Base-by-base conservation (phyloP, 2,329 filamentous ascomycete species). In the Daldinia sp. region DNA sequence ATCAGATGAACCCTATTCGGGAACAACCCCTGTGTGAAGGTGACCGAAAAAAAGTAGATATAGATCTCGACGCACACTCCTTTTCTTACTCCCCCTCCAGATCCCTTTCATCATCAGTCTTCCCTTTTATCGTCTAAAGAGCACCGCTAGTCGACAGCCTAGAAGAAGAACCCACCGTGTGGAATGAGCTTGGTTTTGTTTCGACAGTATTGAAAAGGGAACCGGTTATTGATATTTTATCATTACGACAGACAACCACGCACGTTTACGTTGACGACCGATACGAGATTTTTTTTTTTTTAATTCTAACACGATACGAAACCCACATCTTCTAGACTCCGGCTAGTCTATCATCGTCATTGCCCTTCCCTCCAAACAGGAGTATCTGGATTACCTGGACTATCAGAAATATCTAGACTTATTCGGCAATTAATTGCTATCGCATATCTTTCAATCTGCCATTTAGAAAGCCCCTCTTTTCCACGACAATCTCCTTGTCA, bases 241-340 rank as follows among this genome's bases (percentile, higher is more conserved):
- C 51, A 65, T 63, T 68, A 66, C 63, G 64, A 68, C 68, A 61
- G 50, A 66, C 64, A 68, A 65, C 65, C 61, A 63, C 68, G 11
- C 67, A 68, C 47, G 45, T 48, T 45, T 8, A 48, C 25, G 35
- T 51, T 64, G 53, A 63, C 61, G 58, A 53, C 64, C 64, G 69
- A 72, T 70, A 73, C 71, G 71, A 73, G 57, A 15, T 68, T 50
- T 64, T 58, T 60, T n/a, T n/a, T n/a, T n/a, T n/a, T n/a, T n/a
- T n/a, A n/a, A n/a, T n/a, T n/a, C n/a, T n/a, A n/a, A n/a, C n/a
- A 53, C 70, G 64, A 71, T 64, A 67, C 67, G 64, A 67, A 48
- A 50, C 47, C 47, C 47, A 64, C 71, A 62, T 61, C 60, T 68
- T 48, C 50, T 70, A 72, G 71, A 70, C 71, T 73, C 72, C 58